Evolutionary conservation across 2,329 filamentous ascomycete species (phyloP).

Genomic region (Bipolaris oryzae): DNA sequence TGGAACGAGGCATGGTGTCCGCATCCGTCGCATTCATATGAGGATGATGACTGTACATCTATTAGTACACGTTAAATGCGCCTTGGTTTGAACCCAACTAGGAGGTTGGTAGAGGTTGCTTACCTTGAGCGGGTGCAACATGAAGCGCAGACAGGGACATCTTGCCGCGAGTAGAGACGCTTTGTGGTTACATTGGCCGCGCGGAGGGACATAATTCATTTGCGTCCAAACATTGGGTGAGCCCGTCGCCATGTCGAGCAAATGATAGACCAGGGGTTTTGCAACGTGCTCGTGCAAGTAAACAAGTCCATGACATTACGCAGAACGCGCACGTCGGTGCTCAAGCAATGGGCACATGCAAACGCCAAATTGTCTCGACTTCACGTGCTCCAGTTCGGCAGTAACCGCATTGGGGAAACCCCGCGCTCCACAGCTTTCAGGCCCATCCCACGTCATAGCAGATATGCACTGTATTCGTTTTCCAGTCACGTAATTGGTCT

Average conservation of each 20-base stretch:
- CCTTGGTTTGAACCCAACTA: too few species aligned
- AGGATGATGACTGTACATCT: conserved; percentile 50
- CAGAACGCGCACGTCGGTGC: neutral
- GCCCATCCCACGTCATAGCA: conserved; percentile 6
- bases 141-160: conserved; percentile 62
- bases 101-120: neutral
- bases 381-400: conserved; percentile 25
- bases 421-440: conserved; percentile 7
- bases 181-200: conserved; percentile 59
- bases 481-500: neutral
- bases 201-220: conserved; percentile 59
- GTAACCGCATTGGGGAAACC: conserved; percentile 2
- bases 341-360: conserved; percentile 1
- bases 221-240: conserved; percentile 56
- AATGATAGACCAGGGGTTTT: neutral
- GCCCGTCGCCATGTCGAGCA: conserved; percentile 21
- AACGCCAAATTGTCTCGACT: conserved; percentile 29
- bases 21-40: conserved; percentile 63
- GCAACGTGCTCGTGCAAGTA: neutral
- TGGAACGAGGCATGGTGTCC: conserved; percentile 62
- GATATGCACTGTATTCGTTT: neutral
- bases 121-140: conserved; percentile 63
- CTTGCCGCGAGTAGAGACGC: conserved; percentile 52
- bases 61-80: neutral
- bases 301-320: conserved; percentile 2